Evolutionary conservation across 148 eudicot genomes (phyloP), one percentile per base, ranked within the genome.

Genomic region (Vaccinium darrowii): DNA sequence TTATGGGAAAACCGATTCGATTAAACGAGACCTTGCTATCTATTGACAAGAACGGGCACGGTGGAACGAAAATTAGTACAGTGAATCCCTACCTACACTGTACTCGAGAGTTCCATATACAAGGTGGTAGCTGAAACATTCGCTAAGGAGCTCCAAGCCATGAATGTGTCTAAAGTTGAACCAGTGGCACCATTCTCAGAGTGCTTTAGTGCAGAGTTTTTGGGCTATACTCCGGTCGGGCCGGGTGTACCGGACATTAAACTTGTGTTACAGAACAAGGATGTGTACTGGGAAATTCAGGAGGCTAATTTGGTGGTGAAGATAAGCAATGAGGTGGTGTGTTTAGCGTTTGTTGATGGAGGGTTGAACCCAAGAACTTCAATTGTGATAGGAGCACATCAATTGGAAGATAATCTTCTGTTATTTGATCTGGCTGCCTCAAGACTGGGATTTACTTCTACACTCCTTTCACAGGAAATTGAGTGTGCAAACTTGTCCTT

Each of bases 51-150:
- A 82, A 79, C 7, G 90, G 92, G 0, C 25, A 39, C 0, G 92
- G 92, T 0, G 92, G 92, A 47, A 91, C 92, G 0, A 90, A 90
- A 83, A 89, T 92, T 25, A 92, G 93, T 65, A 90, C 93, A 0
- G 82, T 90, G 0, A 39, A 86, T 0, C 79, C 83, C 0, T 85
- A 72, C 83, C 0, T 85, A 72, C 60, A 85, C 60, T 14, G 74
- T 73, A 1, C 19, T 85, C 5, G 83, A 85, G 62, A 72, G 84
- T 36, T 85, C 87, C 3, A 85, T 85, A 47, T 58, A 80, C 71
- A 58, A 80, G 30, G 80, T 65, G 36, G 47, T 85, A 5, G 76
- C 39, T 8, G 36, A 72, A 33, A 36, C 80, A 7, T 85, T 85
- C 19, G 80, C 50, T 5, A 75, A 1, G 21, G 69, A 74, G 79